Evolutionary conservation across 768 basidiomycete species (phyloP).

Genomic region (Gymnopilus dilepis): DNA sequence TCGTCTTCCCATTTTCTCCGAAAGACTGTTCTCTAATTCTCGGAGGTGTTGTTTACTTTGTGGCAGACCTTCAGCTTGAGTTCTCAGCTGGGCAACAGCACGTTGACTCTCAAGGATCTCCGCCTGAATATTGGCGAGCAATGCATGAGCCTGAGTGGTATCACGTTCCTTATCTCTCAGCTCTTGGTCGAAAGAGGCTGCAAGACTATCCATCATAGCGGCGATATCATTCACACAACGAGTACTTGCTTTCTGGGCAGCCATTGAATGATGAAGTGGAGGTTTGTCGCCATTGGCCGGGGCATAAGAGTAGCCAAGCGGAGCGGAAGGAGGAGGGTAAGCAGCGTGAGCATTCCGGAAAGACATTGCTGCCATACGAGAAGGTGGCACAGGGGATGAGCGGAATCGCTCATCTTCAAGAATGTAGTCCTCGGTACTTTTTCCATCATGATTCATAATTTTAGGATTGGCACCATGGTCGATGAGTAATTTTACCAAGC

Average conservation of each 20-base stretch:
- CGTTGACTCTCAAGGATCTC: constrained; percentile 90
- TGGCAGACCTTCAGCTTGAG: constrained; percentile 68
- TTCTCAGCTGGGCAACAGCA: constrained; percentile 69
- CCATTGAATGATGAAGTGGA: constrained; percentile 82
- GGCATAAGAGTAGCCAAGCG: constrained; percentile 48
- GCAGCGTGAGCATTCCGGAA: constrained; percentile 74
- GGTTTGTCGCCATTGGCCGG: constrained; percentile 65
- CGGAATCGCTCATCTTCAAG: constrained; percentile 97
- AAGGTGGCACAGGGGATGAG: constrained; percentile 83
- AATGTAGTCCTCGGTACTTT: constrained; percentile 98
- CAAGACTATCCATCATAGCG: constrained; percentile 85
- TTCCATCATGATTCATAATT: constrained; percentile 91
- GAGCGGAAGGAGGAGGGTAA: constrained; percentile 50
- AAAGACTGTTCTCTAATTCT: constrained; percentile 68
- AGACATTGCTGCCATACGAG: constrained; percentile 69
- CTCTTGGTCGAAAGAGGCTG: constrained; percentile 90
- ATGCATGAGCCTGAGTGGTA: constrained; percentile 84
- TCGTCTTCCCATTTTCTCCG: constrained; percentile 77
- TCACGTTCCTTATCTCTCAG: constrained; percentile 91
- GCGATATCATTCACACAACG: constrained; percentile 86
- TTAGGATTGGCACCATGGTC: constrained; percentile 98
- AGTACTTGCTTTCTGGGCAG: constrained; percentile 86
- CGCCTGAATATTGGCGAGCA: constrained; percentile 84
- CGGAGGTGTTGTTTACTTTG: constrained; percentile 63
- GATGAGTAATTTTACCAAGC: constrained; percentile 92